Base-by-base conservation (phyloP, 2,329 filamentous ascomycete species). In the Aspergillus tanneri region DNA sequence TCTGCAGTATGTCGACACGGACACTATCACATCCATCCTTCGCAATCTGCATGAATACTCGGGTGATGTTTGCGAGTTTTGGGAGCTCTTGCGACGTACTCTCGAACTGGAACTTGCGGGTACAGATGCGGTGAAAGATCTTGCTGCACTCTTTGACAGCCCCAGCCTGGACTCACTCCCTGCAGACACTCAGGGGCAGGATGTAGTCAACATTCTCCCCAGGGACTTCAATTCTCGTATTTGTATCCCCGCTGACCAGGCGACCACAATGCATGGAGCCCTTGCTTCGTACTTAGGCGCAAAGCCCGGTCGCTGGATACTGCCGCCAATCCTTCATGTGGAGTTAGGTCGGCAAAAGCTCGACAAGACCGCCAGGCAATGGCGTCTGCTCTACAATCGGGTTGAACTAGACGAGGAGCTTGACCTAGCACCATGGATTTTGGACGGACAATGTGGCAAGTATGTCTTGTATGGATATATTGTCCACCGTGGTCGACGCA, bases 381-480 rank as follows among this genome's bases (percentile, higher is more conserved):
- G 82, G 77, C 75, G 77, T 41, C 77, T 84, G 53, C 60, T 82
- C 5, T 72, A 77, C 43, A 76, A 83, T 58, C 74, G 74, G 34
- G 77, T 85, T n/a, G 69, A 73, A 2, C 57, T 84, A 11, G 72
- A 83, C 43, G 80, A 85, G 45, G 65, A 74, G 9, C 61, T 84
- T 21, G 72, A 72, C 35, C 64, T 83, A n/a, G 59, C 64, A 1
- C 57, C 63, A 4, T 67, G 61, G 47, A 61, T 67, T 2, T 49
- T 62, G 14, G 62, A 69, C 24, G 61, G 54, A 2, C 59, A 70
- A 21, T 69, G 61, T 7, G 69, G 67, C 10, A 61, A 70, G 9
- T 85, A 84, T 58, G 77, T 75, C 2, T 72, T 85, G 0, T 84
- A 81, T 53, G 80, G 80, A 3, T 79, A 84, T 53, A 68, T 84